Evolutionary conservation across 768 basidiomycete genomes (phyloP), one percentile per base, ranked within the genome.

Genomic region (Paxillus rubicundulus): DNA sequence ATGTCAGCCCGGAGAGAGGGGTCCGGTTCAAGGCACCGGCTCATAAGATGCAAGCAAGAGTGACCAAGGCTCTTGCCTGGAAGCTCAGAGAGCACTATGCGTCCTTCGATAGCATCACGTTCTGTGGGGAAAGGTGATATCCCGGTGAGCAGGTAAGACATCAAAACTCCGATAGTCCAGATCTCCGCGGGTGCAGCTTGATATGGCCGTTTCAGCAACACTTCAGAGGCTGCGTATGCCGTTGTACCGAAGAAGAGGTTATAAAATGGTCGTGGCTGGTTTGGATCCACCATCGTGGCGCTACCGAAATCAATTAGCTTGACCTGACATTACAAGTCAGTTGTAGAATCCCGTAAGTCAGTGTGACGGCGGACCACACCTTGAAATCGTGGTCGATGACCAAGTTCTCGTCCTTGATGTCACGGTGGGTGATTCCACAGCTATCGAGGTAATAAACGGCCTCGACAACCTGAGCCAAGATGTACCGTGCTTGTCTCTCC

Each of bases 301-400:
- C 89, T 91, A 43, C 95, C 95, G 67, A 98, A 98, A 72, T 98
- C 95, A 62, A 98, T 94, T 45, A 98, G 78, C 67, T 98, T 98
- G 63, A 96, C 88, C 86, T 92, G 66, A 36, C 55, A 52, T 36
- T 39, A 43, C 37, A 13, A 16, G 27, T 69, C 14, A 70, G 49
- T 27, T 7, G 13, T 9, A 47, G 43, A 59, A n/a, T 43, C 4
- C 13, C 13, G 5, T 20, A 14, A 17, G 28, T n/a, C 16, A n/a
- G 7, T 12, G 42, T 34, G 5, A 43, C n/a, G 36, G 24, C 34
- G 30, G n/a, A n/a, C n/a, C 53, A 53, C 62, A 86, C 88, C 73
- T 81, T 87, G 56, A 90, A 76, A 56, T 87, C 72, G 67, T 72
- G 74, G 70, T 89, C 89, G 33, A 92, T 83, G 47, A 92, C 82